Evolutionary conservation across 106 monocot genomes (phyloP).

Genomic region (Amphibolis antarctica): DNA sequence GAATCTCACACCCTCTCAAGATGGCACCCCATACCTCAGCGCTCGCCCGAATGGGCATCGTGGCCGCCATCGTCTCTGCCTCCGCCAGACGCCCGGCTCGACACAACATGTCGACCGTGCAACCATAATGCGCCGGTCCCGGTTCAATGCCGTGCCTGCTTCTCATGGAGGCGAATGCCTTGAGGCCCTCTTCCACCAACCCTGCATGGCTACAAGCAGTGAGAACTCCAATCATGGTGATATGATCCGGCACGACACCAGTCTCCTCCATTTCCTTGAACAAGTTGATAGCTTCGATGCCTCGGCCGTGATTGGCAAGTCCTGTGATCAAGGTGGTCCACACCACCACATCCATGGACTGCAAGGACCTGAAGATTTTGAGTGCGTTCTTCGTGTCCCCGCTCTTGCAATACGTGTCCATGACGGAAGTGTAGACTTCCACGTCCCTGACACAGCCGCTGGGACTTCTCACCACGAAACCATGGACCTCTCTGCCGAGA

Average conservation of each 20-base stretch:
- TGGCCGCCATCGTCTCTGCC: constrained; percentile 17
- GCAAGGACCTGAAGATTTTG: constrained; percentile 8
- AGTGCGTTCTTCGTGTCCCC: constrained; percentile 24
- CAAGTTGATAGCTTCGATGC: constrained; percentile 15
- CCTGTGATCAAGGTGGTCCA: constrained; percentile 42
- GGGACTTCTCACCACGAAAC: constrained; percentile 10
- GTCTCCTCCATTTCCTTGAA: constrained; percentile 18
- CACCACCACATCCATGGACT: constrained; percentile 20
- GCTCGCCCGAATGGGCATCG: constrained; percentile 24
- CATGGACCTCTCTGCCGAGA: constrained; percentile 26
- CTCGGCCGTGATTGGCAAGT: constrained; percentile 20
- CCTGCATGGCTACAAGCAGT: constrained; percentile 38
- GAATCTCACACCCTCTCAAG: constrained; percentile 33
- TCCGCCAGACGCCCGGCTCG: constrained; percentile 26
- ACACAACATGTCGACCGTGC: constrained; percentile 29
- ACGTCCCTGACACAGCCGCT: neutral
- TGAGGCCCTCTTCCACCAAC: constrained; percentile 27
- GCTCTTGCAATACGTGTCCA: constrained; percentile 28
- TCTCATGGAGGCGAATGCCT: constrained; percentile 16
- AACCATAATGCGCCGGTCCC: constrained; percentile 25
- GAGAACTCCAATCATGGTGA: constrained; percentile 26
- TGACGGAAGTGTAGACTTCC: constrained; percentile 15
- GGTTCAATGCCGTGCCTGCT: constrained; percentile 15
- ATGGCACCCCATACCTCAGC: constrained; percentile 27
- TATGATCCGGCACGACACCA: constrained; percentile 17